Percentiles rank a stretch among this genome's conserved stretches.
Conservation (phyloP, 768 basidiomycete genomes). For the Mycena maculata region DNA sequence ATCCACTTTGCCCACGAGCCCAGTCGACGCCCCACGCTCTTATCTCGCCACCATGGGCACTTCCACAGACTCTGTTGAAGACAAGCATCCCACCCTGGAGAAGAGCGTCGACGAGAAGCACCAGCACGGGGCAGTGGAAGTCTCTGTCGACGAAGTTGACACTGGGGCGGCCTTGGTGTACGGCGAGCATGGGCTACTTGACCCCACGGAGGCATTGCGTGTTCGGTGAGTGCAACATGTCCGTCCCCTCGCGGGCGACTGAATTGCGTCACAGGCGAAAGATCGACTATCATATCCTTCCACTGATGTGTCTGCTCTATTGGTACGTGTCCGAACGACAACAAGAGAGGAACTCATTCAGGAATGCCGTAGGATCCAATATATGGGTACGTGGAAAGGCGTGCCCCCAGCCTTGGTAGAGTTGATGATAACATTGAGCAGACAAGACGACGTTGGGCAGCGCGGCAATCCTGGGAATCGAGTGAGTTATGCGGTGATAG, state of each 20-base stretch:
- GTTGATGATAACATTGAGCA: background rate
- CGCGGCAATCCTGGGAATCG: background rate
- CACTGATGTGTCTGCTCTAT: slow-evolving; percentile 65
- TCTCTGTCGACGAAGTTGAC: slow-evolving; percentile 41
- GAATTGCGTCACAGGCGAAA: slow-evolving; percentile 53
- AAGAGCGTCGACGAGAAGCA: background rate
- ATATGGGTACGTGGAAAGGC: background rate
- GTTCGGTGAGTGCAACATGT: slow-evolving; percentile 53
- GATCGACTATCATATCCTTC: slow-evolving; percentile 75
- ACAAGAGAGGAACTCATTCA: too few species aligned
- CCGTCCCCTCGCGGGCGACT: too few species aligned
- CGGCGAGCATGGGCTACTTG: slow-evolving; percentile 55
- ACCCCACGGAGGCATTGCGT: slow-evolving; percentile 61
- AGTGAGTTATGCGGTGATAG: background rate
- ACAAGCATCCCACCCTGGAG: background rate
- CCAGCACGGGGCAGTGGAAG: background rate
- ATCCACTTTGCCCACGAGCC: too few species aligned
- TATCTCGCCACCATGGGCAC: slow-evolving; percentile 5
- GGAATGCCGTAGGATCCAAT: background rate
- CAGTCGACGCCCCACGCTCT: too few species aligned
- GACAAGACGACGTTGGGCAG: background rate
- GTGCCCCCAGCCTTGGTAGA: background rate
- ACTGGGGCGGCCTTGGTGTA: slow-evolving; percentile 66
- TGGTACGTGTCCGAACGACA: too few species aligned
- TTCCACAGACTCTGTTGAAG: background rate